Base-by-base conservation (phyloP, 2,329 filamentous ascomycete species). In the Teratosphaeria zuluensis region DNA sequence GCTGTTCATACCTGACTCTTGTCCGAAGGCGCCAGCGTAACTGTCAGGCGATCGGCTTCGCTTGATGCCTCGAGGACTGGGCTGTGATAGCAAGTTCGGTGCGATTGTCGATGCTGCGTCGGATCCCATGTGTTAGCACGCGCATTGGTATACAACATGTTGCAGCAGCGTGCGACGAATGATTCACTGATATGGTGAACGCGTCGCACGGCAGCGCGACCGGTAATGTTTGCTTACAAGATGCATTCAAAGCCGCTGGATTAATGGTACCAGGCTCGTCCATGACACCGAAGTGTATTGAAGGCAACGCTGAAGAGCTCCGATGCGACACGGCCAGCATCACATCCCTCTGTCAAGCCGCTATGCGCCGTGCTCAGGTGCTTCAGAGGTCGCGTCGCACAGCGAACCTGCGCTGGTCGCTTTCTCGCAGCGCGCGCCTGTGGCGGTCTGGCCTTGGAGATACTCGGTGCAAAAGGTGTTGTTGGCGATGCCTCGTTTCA, bases 231-330 rank as follows among this genome's bases (percentile, higher is more conserved):
- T 65, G 46, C 70, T 66, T 85, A 92, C 88, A 84, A 79, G 85
- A 79, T 73, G 86, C 86, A 78, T 88, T 90, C 78, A 95, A 82
- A 64, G 88, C 89, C 71, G 89, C 89, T 74, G 90, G 90, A 81
- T 95, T 90, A 81, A 95, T 94, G 72, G 90, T 95, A 73, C 88
- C 89, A 80, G 87, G 87, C 74, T 89, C 87, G 82, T 88, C 87
- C 69, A 81, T 78, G 64, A 65, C 63, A 68, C 66, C 61, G 63
- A 62, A 63, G 59, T 65, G 65, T 62, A 61, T 60, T 60, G 67
- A 65, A 64, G 65, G 61, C 60, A 65, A 64, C 61, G 64, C 62
- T 65, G 66, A 62, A 59, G 60, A 64, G 63, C 61, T 65, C 56
- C 62, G 66, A 66, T 70, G 69, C 67, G 67, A 70, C 63, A 69